phyloP scores from a whole-genome alignment of 2,329 filamentous ascomycete genomes.

The Diaporthe vaccinii region DNA sequence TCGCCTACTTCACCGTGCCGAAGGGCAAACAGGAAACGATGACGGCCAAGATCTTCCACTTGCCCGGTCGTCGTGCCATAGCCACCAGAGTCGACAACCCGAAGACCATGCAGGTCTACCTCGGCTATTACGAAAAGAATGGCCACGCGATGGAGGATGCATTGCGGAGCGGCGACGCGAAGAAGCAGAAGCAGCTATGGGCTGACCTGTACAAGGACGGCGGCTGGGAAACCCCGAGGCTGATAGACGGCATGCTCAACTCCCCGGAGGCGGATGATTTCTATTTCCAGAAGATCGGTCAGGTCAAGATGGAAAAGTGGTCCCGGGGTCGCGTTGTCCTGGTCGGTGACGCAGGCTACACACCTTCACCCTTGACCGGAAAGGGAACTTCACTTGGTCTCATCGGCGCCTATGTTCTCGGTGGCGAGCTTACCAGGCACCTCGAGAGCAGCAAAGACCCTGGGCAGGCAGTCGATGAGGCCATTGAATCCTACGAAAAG shows the following conservation, averaged over 20 bases:
- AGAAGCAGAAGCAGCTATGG: constrained; percentile 35
- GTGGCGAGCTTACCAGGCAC: constrained; percentile 62
- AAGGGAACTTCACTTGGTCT: constrained; percentile 65
- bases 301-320: constrained; percentile 61
- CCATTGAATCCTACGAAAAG: constrained; percentile 59
- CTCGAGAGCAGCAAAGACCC: constrained; percentile 37
- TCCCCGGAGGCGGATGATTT: constrained; percentile 56
- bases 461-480: constrained; percentile 47
- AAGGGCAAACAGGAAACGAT: constrained; percentile 31
- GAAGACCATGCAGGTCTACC: constrained; percentile 46
- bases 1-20: constrained; percentile 43
- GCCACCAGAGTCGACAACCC: constrained; percentile 55
- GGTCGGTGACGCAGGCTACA: constrained; percentile 68
- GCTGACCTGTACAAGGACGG: constrained; percentile 42
- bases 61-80: constrained; percentile 51
- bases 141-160: constrained; percentile 30
- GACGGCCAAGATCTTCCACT: constrained; percentile 24
- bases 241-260: constrained; percentile 57
- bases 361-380: constrained; percentile 62
- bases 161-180: constrained; percentile 17
- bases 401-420: constrained; percentile 67
- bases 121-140: constrained; percentile 21
- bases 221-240: constrained; percentile 59
- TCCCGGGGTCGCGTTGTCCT: constrained; percentile 61
- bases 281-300: constrained; percentile 59